Conservation (phyloP, 2,329 filamentous ascomycete genomes). For the Claviceps humidiphila region DNA sequence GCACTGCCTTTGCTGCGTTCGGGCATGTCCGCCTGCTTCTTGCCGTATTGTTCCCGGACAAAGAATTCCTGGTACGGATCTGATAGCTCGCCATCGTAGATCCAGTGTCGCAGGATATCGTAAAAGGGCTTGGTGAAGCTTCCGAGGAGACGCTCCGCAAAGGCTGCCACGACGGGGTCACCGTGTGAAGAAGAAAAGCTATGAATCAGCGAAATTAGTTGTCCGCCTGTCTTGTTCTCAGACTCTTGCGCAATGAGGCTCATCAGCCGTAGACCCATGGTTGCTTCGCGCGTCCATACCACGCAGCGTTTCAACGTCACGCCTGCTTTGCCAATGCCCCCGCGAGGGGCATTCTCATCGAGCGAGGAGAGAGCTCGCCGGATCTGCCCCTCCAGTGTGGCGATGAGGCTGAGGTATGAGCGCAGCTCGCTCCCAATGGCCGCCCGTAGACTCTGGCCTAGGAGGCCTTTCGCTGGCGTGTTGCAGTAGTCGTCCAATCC, state of each 20-base stretch:
- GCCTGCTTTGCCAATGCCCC: conserved; percentile 68
- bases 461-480: conserved; percentile 65
- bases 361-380: conserved; percentile 64
- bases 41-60: conserved; percentile 61
- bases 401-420: conserved; percentile 80
- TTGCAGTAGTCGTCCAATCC: conserved; percentile 71
- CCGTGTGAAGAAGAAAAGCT: conserved; percentile 86
- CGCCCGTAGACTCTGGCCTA: conserved; percentile 81
- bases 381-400: conserved; percentile 86
- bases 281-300: conserved; percentile 94
- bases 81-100: conserved; percentile 95
- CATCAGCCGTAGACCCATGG: conserved; percentile 87
- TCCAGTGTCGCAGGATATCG: conserved; percentile 90
- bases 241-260: conserved; percentile 89
- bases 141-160: conserved; percentile 75
- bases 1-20: conserved; percentile 38
- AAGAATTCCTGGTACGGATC: conserved; percentile 96
- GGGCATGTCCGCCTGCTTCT: conserved; percentile 30
- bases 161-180: conserved; percentile 84
- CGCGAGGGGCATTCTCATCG: conserved; percentile 52
- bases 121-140: conserved; percentile 93
- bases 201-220: conserved; percentile 88
- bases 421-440: conserved; percentile 75
- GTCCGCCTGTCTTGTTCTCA: conserved; percentile 68
- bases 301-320: conserved; percentile 93